Percentiles rank a stretch among this genome's conserved stretches.
These are phyloP conservation scores for Diversispora epigaea DNA, from an alignment of 192 early-diverging fungal species.

Conservation along the genomic window DNA sequence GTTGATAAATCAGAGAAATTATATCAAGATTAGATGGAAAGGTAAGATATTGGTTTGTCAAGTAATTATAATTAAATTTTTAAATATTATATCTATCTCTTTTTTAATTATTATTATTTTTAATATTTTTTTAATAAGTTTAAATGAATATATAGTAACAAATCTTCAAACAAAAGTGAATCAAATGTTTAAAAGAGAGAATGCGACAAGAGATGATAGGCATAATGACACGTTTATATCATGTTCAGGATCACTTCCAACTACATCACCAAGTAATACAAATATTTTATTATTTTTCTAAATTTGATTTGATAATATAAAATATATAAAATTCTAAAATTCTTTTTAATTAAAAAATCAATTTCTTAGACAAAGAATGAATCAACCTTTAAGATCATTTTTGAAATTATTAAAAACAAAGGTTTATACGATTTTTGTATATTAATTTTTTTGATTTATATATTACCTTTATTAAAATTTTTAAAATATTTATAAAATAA, in stretches of 20 bases:
- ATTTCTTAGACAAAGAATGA: slow-evolving; percentile 49
- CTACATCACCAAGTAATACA: slow-evolving; percentile 41
- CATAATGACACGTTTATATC: slow-evolving; percentile 22
- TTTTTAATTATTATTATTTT: not conserved
- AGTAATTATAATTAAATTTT: slow-evolving; percentile 37
- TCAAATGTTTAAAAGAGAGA: slow-evolving; percentile 45
- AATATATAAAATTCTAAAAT: not conserved
- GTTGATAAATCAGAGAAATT: too few species aligned
- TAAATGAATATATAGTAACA: slow-evolving; percentile 37
- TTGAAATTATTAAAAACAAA: slow-evolving; percentile 50
- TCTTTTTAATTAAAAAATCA: slow-evolving; percentile 42
- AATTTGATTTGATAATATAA: not conserved
- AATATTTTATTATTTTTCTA: not conserved
- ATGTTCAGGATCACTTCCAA: slow-evolving; percentile 37
- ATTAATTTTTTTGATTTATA: not conserved
- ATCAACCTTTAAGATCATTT: slow-evolving; percentile 51
- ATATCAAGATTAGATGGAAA: too few species aligned
- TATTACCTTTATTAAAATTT: too few species aligned
- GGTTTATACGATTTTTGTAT: slow-evolving; percentile 35
- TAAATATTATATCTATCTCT: not conserved
- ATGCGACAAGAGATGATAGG: slow-evolving; percentile 35
- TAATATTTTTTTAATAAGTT: not conserved
- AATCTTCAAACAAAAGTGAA: slow-evolving; percentile 50
- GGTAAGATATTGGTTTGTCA: too few species aligned
- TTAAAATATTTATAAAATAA: slow-evolving; percentile 34